These are phyloP conservation scores for Diutina scorzettiae DNA, from an alignment of 1,139 yeast genomes.

Conservation along the genomic window DNA sequence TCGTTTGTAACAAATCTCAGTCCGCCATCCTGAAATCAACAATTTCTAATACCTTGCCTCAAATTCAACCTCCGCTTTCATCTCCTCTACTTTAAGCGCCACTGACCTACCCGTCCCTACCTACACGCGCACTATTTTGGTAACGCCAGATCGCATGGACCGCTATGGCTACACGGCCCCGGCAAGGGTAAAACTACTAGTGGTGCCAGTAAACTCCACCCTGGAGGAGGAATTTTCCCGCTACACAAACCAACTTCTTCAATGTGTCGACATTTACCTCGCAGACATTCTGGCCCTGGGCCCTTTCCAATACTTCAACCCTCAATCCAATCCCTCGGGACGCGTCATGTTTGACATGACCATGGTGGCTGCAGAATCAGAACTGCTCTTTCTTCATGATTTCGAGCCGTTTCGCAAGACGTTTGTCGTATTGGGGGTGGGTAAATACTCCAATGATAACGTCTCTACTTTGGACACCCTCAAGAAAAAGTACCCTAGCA, in stretches of 20 bases:
- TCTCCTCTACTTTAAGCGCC: too few species aligned
- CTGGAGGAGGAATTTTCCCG: slow-evolving; percentile 32
- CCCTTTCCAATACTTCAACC: slow-evolving; percentile 52
- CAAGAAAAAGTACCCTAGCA: slow-evolving; percentile 33
- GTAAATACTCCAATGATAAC: slow-evolving; percentile 25
- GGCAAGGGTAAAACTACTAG: slow-evolving; percentile 51
- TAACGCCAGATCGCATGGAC: background rate
- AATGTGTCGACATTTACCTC: slow-evolving; percentile 53
- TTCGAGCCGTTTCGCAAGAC: slow-evolving; percentile 81
- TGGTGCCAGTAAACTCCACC: slow-evolving; percentile 62
- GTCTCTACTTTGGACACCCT: slow-evolving; percentile 15
- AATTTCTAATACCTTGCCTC: too few species aligned
- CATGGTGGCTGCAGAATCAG: slow-evolving; percentile 39
- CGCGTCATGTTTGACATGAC: slow-evolving; percentile 47
- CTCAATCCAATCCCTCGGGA: slow-evolving; percentile 78
- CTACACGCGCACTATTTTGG: too few species aligned
- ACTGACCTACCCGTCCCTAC: too few species aligned
- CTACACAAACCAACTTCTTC: slow-evolving; percentile 33
- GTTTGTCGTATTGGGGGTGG: slow-evolving; percentile 56
- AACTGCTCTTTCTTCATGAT: slow-evolving; percentile 60
- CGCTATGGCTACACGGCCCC: slow-evolving; percentile 22
- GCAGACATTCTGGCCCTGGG: slow-evolving; percentile 63
- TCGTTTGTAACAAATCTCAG: too few species aligned
- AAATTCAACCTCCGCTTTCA: too few species aligned
- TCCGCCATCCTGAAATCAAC: too few species aligned